phyloP scores from a whole-genome alignment of 2,329 filamentous ascomycete genomes.

The Talaromyces sp. region DNA sequence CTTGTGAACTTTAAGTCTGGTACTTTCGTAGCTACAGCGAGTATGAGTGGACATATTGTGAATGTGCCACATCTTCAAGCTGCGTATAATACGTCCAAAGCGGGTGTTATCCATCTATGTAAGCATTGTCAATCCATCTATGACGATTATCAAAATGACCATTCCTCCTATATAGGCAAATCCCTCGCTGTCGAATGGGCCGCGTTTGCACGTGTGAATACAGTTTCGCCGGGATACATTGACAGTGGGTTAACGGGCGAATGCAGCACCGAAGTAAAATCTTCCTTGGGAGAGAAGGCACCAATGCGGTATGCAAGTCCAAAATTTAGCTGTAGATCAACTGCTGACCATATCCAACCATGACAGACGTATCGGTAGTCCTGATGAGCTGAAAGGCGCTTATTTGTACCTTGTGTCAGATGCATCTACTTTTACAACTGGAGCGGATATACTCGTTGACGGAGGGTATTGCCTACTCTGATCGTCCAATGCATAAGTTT shows the following conservation, averaged over 20 bases:
- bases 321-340: too few species aligned
- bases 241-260: background rate
- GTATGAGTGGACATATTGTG: conserved; percentile 51
- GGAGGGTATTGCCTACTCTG: background rate
- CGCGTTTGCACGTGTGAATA: background rate
- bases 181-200: background rate
- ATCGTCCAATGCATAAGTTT: too few species aligned
- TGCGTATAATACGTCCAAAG: conserved; percentile 57
- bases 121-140: conserved; percentile 40
- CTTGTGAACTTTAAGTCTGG: background rate
- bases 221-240: background rate
- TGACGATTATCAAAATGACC: background rate
- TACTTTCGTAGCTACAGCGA: conserved; percentile 47
- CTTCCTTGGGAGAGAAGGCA: background rate
- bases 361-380: background rate
- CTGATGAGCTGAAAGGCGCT: background rate
- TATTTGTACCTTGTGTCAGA: background rate
- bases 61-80: conserved; percentile 54
- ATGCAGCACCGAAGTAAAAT: background rate
- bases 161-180: background rate
- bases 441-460: background rate
- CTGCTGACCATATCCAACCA: background rate
- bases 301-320: background rate
- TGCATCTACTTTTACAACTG: background rate
- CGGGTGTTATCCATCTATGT: conserved; percentile 52